A percentile compares a stretch with the other conserved stretches of the same genome.
These are phyloP conservation scores for Citrus unshiu DNA, from an alignment of 345 rosid species.

Conservation along the genomic window DNA sequence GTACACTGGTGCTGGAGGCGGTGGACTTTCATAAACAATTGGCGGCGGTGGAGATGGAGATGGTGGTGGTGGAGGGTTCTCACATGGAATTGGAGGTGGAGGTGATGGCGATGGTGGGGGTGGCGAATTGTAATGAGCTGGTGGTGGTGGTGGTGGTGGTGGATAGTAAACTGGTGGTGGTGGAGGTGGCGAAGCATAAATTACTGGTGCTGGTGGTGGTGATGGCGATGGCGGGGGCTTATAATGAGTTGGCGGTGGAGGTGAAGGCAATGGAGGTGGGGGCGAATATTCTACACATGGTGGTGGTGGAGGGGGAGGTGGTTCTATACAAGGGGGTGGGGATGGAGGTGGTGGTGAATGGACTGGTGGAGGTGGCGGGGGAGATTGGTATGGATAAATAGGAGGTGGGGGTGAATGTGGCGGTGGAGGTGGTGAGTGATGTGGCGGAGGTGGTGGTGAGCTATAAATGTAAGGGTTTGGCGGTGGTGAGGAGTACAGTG, in stretches of 20 bases:
- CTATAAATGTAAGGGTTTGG: conserved; percentile 26
- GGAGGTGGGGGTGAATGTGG: conserved; percentile 47
- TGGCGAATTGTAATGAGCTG: conserved; percentile 7
- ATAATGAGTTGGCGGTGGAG: conserved; percentile 23
- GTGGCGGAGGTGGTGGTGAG: conserved; percentile 12
- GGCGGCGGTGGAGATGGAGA: conserved; percentile 29
- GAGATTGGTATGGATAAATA: conserved; percentile 42
- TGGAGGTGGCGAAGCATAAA: conserved; percentile 28
- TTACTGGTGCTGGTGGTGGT: conserved; percentile 23
- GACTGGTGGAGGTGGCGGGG: conserved; percentile 52
- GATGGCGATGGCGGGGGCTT: conserved; percentile 34
- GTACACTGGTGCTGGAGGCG: conserved; percentile 65
- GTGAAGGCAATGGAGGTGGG: conserved; percentile 41
- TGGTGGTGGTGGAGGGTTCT: conserved; percentile 38
- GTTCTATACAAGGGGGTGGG: conserved; percentile 57
- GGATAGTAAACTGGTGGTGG: conserved; percentile 34
- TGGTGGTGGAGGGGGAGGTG: conserved; percentile 58
- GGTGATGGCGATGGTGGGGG: conserved; percentile 36
- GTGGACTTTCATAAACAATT: conserved; percentile 32
- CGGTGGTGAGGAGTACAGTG: conserved; percentile 36
- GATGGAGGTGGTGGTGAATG: conserved; percentile 52
- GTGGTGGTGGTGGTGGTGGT: conserved; percentile 40
- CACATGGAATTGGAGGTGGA: conserved; percentile 16
- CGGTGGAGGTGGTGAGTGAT: conserved; percentile 40
- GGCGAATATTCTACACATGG: conserved; percentile 50